Conservation (phyloP, 2,329 filamentous ascomycete genomes). For the Ilyonectria sp. region DNA sequence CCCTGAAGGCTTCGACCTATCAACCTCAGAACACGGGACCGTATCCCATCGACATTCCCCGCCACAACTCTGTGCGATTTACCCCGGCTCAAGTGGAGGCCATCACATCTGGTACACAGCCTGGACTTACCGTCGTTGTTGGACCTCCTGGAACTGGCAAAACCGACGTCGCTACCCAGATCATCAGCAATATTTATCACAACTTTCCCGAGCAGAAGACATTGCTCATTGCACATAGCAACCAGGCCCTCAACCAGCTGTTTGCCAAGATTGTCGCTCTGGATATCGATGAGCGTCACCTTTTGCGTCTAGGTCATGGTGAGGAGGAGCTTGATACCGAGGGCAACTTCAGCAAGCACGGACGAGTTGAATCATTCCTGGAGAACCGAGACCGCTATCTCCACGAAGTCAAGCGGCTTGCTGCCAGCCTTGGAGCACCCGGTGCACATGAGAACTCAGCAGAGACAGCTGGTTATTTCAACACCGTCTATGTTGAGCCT, state of each 20-base stretch:
- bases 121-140: conserved; percentile 93
- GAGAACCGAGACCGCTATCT: conserved; percentile 87
- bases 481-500: conserved; percentile 90
- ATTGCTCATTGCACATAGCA: conserved; percentile 94
- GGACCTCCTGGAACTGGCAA: conserved; percentile 97
- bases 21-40: conserved; percentile 90
- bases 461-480: conserved; percentile 97
- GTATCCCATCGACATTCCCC: conserved; percentile 88
- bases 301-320: conserved; percentile 92
- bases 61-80: conserved; percentile 87
- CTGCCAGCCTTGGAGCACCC: conserved; percentile 86
- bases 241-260: conserved; percentile 96
- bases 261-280: conserved; percentile 98
- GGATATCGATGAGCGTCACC: conserved; percentile 95
- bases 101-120: conserved; percentile 93
- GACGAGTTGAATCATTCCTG: conserved; percentile 94
- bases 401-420: conserved; percentile 87
- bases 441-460: conserved; percentile 97
- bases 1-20: conserved; percentile 89
- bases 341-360: conserved; percentile 92
- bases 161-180: conserved; percentile 98
- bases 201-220: conserved; percentile 96
- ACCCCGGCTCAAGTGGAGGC: conserved; percentile 93
- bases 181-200: conserved; percentile 99
- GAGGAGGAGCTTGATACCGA: conserved; percentile 94